Conservation (phyloP, 352 stramenopile species). For the Globisporangium nagaii region DNA sequence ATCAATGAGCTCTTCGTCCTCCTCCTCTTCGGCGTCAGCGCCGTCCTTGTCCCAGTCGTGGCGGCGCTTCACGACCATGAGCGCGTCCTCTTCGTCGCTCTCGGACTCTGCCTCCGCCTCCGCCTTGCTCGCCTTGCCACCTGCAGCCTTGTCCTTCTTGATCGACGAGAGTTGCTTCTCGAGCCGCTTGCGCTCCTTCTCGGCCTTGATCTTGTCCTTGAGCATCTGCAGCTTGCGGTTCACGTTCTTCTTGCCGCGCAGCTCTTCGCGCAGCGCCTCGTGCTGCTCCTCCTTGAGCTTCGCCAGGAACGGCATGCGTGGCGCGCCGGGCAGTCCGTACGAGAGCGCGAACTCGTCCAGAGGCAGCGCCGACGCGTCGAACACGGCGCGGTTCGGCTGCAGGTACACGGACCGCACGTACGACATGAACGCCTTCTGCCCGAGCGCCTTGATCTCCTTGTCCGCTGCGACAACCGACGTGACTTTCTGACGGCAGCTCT, state of each 20-base stretch:
- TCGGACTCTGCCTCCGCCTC: slow-evolving; percentile 23
- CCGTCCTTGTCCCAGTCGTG: slow-evolving; percentile 75
- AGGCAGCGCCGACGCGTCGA: slow-evolving; percentile 87
- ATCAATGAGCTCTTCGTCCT: slow-evolving; percentile 42
- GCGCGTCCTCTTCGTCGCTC: slow-evolving; percentile 77
- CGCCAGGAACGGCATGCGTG: slow-evolving; percentile 91
- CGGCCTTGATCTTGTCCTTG: slow-evolving; percentile 97
- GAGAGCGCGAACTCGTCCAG: slow-evolving; percentile 92
- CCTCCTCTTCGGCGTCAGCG: slow-evolving; percentile 25
- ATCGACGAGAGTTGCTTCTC: slow-evolving; percentile 60
- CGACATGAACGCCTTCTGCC: slow-evolving; percentile 97
- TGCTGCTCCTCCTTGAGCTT: slow-evolving; percentile 65
- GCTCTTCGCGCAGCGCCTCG: slow-evolving; percentile 80
- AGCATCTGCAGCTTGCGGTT: slow-evolving; percentile 96
- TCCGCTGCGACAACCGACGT: slow-evolving; percentile 91
- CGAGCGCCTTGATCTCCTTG: slow-evolving; percentile 92
- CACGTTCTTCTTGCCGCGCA: slow-evolving; percentile 94
- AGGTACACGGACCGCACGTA: slow-evolving; percentile 97
- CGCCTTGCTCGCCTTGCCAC: slow-evolving; percentile 22
- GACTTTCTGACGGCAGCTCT: slow-evolving; percentile 90
- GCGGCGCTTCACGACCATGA: slow-evolving; percentile 91
- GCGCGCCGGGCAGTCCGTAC: slow-evolving; percentile 91
- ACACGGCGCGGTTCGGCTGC: slow-evolving; percentile 94
- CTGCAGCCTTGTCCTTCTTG: slow-evolving; percentile 23
- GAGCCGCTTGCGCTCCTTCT: slow-evolving; percentile 93